Percentiles rank a stretch among this genome's conserved stretches.
phyloP scores from a whole-genome alignment of 345 rosid genomes.

The Camelina hispida region DNA sequence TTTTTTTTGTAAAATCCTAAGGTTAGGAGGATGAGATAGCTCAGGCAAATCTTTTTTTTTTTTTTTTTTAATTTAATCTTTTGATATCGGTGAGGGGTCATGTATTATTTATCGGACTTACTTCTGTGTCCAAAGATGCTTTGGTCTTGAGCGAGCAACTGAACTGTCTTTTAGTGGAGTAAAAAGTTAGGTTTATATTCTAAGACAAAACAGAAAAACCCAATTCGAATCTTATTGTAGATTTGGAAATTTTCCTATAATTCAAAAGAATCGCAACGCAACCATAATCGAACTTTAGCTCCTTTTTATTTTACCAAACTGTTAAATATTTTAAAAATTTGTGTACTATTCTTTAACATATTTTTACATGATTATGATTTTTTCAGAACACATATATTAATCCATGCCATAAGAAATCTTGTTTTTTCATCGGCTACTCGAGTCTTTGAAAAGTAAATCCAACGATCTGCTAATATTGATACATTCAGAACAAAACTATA shows the following conservation, averaged over 20 bases:
- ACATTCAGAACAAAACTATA: background rate
- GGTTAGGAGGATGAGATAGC: constrained; percentile 12
- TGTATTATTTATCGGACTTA: constrained; percentile 2
- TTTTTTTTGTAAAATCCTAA: constrained; percentile 36
- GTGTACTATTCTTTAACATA: no score
- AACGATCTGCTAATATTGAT: background rate
- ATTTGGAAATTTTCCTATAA: background rate
- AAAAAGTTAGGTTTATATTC: constrained; percentile 2
- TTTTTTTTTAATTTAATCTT: background rate
- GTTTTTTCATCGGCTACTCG: background rate
- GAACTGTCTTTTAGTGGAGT: constrained; percentile 1
- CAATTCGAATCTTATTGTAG: constrained; percentile 8
- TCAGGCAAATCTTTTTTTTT: constrained; percentile 20
- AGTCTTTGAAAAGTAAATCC: background rate
- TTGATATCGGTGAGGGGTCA: background rate
- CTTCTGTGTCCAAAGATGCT: constrained; percentile 11
- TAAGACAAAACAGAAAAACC: constrained; percentile 6
- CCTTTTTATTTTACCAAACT: background rate
- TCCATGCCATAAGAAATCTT: background rate
- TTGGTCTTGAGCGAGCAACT: constrained; percentile 11
- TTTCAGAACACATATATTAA: no score
- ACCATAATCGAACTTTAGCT: background rate
- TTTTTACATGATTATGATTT: no score
- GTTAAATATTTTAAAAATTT: no score
- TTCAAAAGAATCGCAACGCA: background rate